These are phyloP conservation scores for Mycena latifolia DNA, from an alignment of 768 basidiomycete genomes.

Conservation along the genomic window DNA sequence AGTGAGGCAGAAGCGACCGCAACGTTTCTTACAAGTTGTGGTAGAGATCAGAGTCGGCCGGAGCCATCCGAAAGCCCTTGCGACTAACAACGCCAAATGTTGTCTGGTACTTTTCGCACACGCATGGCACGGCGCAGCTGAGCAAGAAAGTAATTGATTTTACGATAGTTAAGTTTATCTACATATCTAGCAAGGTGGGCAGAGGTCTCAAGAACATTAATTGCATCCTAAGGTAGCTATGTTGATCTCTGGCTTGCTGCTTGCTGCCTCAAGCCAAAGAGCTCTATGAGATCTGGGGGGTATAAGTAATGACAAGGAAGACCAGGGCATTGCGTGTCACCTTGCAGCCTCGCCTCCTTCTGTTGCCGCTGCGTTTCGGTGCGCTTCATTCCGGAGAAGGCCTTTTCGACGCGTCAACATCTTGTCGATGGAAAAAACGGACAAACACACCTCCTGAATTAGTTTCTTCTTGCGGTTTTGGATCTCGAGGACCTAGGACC, in stretches of 20 bases:
- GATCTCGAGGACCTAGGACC: conserved; percentile 75
- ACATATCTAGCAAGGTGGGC: too few species aligned
- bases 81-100: too few species aligned
- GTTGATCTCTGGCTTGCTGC: conserved; percentile 35
- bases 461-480: conserved; percentile 88
- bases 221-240: too few species aligned
- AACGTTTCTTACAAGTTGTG: too few species aligned
- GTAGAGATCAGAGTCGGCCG: too few species aligned
- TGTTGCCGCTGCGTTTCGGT: conserved; percentile 82
- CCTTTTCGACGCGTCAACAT: conserved; percentile 55
- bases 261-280: conserved; percentile 61
- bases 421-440: not conserved
- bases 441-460: conserved; percentile 71
- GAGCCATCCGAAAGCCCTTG: too few species aligned
- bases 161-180: too few species aligned
- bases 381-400: conserved; percentile 86
- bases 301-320: not conserved
- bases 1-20: too few species aligned
- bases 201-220: too few species aligned
- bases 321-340: conserved; percentile 46
- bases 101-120: too few species aligned
- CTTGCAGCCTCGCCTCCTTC: conserved; percentile 86
- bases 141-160: too few species aligned
- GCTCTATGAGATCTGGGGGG: conserved; percentile 67
- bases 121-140: too few species aligned